Evolutionary conservation across 352 stramenopile genomes (phyloP).

Genomic region (Globisporangium rhizosaccharum): DNA sequence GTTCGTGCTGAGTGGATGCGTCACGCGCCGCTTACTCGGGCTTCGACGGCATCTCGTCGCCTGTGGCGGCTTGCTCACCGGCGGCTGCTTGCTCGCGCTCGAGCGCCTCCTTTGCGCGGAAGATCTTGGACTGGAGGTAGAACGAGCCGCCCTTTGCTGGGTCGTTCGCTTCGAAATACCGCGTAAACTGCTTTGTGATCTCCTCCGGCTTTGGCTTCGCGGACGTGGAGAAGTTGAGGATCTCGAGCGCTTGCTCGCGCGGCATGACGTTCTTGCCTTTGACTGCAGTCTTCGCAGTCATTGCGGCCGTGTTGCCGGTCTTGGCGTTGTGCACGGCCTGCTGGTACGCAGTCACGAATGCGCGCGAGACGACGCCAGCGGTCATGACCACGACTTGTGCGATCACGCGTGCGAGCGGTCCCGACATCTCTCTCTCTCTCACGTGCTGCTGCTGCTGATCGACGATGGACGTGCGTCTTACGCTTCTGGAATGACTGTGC

Average conservation of each 20-base stretch:
- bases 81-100: slow-evolving; percentile 24
- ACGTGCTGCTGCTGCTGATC: slow-evolving; percentile 10
- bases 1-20: neutral
- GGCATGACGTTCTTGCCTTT: slow-evolving; percentile 77
- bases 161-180: slow-evolving; percentile 88
- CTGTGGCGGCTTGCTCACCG: slow-evolving; percentile 9
- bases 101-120: slow-evolving; percentile 85
- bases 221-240: slow-evolving; percentile 75
- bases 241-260: slow-evolving; percentile 67
- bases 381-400: slow-evolving; percentile 83
- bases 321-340: slow-evolving; percentile 86
- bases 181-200: slow-evolving; percentile 81
- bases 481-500: neutral
- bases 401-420: slow-evolving; percentile 73
- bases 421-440: slow-evolving; percentile 46
- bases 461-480: slow-evolving; percentile 3
- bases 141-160: slow-evolving; percentile 88
- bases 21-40: neutral
- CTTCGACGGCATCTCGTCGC: neutral
- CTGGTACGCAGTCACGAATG: slow-evolving; percentile 87
- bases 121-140: slow-evolving; percentile 93
- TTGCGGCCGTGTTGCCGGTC: slow-evolving; percentile 58
- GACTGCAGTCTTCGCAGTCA: slow-evolving; percentile 52
- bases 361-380: slow-evolving; percentile 75
- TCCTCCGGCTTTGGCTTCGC: slow-evolving; percentile 45